These are phyloP conservation scores for Euphorbia pulcherrima DNA, from an alignment of 345 rosid genomes.

Conservation along the genomic window DNA sequence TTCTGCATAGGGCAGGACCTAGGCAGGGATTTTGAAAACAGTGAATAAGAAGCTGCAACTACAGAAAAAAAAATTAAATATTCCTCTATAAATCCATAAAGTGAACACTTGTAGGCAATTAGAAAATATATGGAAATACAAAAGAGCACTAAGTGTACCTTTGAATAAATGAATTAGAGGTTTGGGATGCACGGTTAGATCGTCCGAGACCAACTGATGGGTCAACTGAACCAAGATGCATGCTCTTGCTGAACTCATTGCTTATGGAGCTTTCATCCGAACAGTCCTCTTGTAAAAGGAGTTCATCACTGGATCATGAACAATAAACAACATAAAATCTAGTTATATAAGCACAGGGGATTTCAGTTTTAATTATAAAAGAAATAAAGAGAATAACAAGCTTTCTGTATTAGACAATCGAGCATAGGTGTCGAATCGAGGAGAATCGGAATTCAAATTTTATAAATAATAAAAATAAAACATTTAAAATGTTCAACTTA, in stretches of 20 bases:
- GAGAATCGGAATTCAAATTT: no score
- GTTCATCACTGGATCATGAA: constrained; percentile 66
- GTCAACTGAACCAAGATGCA: constrained; percentile 66
- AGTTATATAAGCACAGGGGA: background rate
- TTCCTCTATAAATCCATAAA: background rate
- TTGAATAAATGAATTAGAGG: constrained; percentile 45
- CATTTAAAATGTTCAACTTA: no score
- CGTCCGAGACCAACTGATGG: constrained; percentile 47
- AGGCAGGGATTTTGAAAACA: no score
- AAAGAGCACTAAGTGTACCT: constrained; percentile 40
- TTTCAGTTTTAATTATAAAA: background rate
- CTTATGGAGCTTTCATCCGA: constrained; percentile 48
- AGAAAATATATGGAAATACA: background rate
- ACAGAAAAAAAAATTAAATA: background rate
- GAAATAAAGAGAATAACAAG: background rate
- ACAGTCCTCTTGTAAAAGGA: constrained; percentile 81
- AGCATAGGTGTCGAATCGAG: no score
- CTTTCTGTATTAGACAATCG: background rate
- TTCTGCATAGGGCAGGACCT: no score
- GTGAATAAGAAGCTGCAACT: background rate
- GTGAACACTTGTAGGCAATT: background rate
- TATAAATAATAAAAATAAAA: no score
- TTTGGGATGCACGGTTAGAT: constrained; percentile 41
- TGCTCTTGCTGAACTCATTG: constrained; percentile 57
- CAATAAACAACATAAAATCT: constrained; percentile 12